Evolutionary conservation across 2,329 filamentous ascomycete genomes (phyloP), one percentile per base, ranked within the genome.

Genomic region (Metarhizium album): DNA sequence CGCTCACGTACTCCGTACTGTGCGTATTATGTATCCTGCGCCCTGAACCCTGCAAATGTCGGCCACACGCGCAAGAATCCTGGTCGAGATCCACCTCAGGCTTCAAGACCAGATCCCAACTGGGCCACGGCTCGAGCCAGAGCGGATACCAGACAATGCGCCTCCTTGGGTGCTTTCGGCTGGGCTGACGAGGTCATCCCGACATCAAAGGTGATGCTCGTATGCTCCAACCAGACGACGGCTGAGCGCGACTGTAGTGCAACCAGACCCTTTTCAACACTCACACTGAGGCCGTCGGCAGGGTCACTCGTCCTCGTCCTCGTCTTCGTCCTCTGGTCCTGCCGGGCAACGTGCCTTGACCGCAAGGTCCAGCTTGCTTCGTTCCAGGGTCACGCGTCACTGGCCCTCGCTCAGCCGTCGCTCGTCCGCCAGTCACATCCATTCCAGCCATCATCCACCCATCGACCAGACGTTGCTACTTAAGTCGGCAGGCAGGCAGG

Each of bases 401-500:
- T 31, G 8, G 9, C 33, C 18, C 2, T 31, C 22, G 46, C 6
- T 16, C 11, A 40, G 42, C 46, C 49, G 42, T n/a, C n/a, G 35
- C 33, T 37, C 43, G 38, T 43, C 51, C 47, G 51, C 47, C 47
- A 20, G 35, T 45, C 20, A 27, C n/a, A 11, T 33, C 11, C 18
- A 13, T 18, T 14, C 31, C 45, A 9, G 35, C 38, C 31, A 46
- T 35, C 11, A 13, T 14, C 33, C 42, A 33, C 43, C 43, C 47
- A 31, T 37, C 42, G 29, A 31, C 20, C n/a, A n/a, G 7, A 2
- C 16, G 18, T n/a, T n/a, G n/a, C n/a, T n/a, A n/a, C n/a, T n/a
- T n/a, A n/a, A n/a, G n/a, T n/a, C n/a, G n/a, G n/a, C n/a, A n/a
- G n/a, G n/a, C n/a, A n/a, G n/a, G n/a, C n/a, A n/a, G n/a, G n/a